These are phyloP conservation scores for Recurvomyces mirabilis DNA, from an alignment of 495 filamentous ascomycete species.

Conservation along the genomic window DNA sequence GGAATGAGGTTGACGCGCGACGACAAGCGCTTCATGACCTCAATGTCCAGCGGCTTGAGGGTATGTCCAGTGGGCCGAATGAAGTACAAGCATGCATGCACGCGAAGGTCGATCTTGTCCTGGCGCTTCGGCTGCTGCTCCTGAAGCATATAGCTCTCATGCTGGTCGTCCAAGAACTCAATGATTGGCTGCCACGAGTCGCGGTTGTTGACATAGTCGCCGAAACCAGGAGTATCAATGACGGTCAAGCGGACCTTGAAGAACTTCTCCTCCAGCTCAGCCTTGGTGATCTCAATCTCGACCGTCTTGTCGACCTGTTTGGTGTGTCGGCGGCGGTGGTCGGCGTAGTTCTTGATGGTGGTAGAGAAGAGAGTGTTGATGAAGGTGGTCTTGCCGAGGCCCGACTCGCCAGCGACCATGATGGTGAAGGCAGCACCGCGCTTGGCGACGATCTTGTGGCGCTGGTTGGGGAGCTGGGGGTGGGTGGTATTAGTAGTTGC, in stretches of 20 bases:
- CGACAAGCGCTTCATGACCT: constrained; percentile 98
- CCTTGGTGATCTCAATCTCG: constrained; percentile 99
- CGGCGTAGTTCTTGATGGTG: constrained; percentile 99
- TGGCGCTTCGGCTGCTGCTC: constrained; percentile 95
- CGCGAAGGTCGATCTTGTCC: constrained; percentile 98
- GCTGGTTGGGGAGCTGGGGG: constrained; percentile 27
- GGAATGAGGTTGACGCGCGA: constrained; percentile 96
- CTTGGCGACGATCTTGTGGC: constrained; percentile 99
- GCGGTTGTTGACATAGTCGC: constrained; percentile 99
- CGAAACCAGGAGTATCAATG: constrained; percentile 97
- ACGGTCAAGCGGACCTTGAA: constrained; percentile 99
- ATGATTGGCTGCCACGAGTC: constrained; percentile 99
- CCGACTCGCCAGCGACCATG: constrained; percentile 99
- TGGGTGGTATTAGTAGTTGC: constrained; percentile 44
- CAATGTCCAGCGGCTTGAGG: constrained; percentile 95
- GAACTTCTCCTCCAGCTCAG: constrained; percentile 99
- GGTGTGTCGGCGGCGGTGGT: constrained; percentile 94
- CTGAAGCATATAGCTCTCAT: constrained; percentile 99
- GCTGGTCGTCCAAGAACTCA: constrained; percentile 98
- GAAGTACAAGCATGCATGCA: constrained; percentile 97
- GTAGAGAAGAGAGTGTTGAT: constrained; percentile 99
- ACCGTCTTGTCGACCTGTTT: constrained; percentile 99
- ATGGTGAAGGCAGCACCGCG: constrained; percentile 97
- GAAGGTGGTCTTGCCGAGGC: constrained; percentile 97
- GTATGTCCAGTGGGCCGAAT: constrained; percentile 97